These are phyloP conservation scores for Neurospora discreta DNA, from an alignment of 495 filamentous ascomycete genomes.

Conservation along the genomic window DNA sequence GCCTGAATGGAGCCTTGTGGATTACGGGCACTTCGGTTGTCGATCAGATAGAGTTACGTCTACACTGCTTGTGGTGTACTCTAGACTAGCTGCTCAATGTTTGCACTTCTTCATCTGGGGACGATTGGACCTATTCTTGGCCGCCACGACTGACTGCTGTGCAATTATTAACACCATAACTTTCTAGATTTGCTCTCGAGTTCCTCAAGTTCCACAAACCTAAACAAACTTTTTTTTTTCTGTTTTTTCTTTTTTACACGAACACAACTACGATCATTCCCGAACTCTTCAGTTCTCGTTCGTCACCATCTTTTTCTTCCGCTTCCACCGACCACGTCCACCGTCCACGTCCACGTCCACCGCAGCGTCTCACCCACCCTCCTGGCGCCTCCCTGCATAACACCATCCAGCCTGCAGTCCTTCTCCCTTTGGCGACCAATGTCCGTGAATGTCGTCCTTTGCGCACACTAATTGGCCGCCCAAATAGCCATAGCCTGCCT, in stretches of 20 bases:
- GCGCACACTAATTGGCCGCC: conserved; percentile 21
- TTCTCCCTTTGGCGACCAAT: not conserved
- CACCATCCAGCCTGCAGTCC: not conserved
- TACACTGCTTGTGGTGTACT: too few species aligned
- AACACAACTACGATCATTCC: not conserved
- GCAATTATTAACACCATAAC: not conserved
- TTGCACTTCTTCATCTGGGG: not conserved
- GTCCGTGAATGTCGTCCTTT: conserved; percentile 11
- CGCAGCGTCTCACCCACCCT: not conserved
- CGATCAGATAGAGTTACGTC: not conserved
- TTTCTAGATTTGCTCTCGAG: not conserved
- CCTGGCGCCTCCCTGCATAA: not conserved
- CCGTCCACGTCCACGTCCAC: too few species aligned
- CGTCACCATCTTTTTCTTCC: not conserved
- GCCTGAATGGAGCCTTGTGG: not conserved
- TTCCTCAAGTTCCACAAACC: not conserved
- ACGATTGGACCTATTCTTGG: not conserved
- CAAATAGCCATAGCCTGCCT: not conserved
- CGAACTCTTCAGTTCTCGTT: not conserved
- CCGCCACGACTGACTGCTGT: not conserved
- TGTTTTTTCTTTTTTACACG: too few species aligned
- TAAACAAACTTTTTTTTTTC: not conserved
- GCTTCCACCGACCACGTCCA: not conserved
- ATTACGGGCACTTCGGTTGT: not conserved
- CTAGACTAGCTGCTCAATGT: not conserved